phyloP scores from a whole-genome alignment of 805 yeast genomes.

The Komagataella populi region DNA sequence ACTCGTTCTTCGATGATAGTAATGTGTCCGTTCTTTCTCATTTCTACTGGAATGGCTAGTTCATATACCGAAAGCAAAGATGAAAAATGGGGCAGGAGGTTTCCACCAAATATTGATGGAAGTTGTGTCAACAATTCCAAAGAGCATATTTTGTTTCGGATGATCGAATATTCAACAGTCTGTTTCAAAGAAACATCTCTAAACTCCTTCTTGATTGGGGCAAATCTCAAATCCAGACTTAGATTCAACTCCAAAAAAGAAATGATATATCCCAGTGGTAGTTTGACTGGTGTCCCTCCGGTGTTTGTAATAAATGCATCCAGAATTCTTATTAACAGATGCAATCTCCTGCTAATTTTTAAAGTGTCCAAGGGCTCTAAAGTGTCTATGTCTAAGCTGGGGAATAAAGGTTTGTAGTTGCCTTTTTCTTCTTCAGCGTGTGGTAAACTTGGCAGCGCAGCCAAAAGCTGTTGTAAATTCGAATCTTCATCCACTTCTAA shows the following conservation, averaged over 20 bases:
- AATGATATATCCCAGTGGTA: slow-evolving; percentile 52
- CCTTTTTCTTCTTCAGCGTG: slow-evolving; percentile 5
- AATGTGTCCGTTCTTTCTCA: slow-evolving; percentile 22
- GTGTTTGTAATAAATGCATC: slow-evolving; percentile 38
- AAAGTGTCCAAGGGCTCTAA: slow-evolving; percentile 37
- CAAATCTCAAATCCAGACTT: slow-evolving; percentile 39
- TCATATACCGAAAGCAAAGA: slow-evolving; percentile 43
- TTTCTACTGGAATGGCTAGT: slow-evolving; percentile 39
- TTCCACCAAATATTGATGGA: slow-evolving; percentile 21
- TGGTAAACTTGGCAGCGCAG: slow-evolving; percentile 21
- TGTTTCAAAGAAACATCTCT: slow-evolving; percentile 36
- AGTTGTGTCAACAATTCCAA: slow-evolving; percentile 24
- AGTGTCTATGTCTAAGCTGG: slow-evolving; percentile 43
- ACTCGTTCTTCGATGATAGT: slow-evolving; percentile 22
- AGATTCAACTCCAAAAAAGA: slow-evolving; percentile 38
- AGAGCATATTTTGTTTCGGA: slow-evolving; percentile 30
- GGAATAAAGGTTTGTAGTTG: slow-evolving; percentile 21
- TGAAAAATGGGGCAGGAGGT: slow-evolving; percentile 29
- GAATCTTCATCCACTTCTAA: slow-evolving; percentile 44
- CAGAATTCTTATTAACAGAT: slow-evolving; percentile 30
- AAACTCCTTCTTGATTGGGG: slow-evolving; percentile 45
- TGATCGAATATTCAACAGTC: slow-evolving; percentile 27
- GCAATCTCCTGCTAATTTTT: slow-evolving; percentile 36
- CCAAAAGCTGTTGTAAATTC: slow-evolving; percentile 27
- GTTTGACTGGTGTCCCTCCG: slow-evolving; percentile 28